Conservation (phyloP, 1,139 yeast species). For the Yamadazyma spencermartinsiae region DNA sequence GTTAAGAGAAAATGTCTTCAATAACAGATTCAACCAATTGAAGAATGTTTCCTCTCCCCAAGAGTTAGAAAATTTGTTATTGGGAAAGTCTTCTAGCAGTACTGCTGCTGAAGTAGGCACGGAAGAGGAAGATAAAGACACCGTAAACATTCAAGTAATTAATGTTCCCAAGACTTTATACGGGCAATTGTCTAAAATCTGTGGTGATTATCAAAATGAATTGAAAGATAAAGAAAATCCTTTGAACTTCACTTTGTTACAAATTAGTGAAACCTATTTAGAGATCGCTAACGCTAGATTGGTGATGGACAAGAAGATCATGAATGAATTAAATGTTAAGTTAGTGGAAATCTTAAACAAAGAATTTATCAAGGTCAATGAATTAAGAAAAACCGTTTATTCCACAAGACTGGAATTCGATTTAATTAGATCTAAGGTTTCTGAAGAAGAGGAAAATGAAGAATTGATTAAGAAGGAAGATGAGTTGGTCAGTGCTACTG, state of each 20-base stretch:
- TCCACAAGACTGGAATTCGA: conserved; percentile 70
- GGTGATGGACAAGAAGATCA: conserved; percentile 64
- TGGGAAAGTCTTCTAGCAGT: conserved; percentile 27
- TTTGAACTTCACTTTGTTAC: conserved; percentile 54
- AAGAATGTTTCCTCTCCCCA: conserved; percentile 63
- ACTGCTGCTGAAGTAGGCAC: conserved; percentile 16
- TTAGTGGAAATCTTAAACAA: conserved; percentile 52
- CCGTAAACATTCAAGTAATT: conserved; percentile 31
- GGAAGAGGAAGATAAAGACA: conserved; percentile 16
- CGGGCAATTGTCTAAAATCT: conserved; percentile 42
- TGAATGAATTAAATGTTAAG: conserved; percentile 55
- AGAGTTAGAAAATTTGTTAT: conserved; percentile 57
- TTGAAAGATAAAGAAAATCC: conserved; percentile 46
- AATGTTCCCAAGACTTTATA: conserved; percentile 45
- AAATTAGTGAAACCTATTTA: conserved; percentile 57
- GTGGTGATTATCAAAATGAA: conserved; percentile 39
- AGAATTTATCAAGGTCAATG: conserved; percentile 61
- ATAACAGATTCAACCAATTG: conserved; percentile 56
- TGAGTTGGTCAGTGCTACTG: conserved; percentile 74
- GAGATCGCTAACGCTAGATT: conserved; percentile 62
- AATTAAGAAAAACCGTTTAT: conserved; percentile 67
- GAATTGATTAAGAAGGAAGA: conserved; percentile 70
- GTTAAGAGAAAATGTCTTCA: conserved; percentile 52
- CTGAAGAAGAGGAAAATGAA: conserved; percentile 43
- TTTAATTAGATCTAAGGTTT: conserved; percentile 49